Base-by-base conservation (phyloP, 495 filamentous ascomycete species). In the Hypoxylon cercidicola region DNA sequence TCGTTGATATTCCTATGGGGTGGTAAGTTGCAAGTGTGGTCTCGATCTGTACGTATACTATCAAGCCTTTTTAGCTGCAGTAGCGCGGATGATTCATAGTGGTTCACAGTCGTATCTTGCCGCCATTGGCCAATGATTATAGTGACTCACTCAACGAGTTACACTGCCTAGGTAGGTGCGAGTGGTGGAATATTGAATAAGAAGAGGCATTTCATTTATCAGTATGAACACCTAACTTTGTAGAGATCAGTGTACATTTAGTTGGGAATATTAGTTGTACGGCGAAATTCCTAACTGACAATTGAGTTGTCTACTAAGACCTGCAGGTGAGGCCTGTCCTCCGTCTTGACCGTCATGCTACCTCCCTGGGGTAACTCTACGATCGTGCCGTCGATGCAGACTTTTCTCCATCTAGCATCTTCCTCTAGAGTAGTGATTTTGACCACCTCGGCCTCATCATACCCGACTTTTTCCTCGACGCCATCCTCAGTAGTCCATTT, bases 351-450 rank as follows among this genome's bases (percentile, higher is more conserved):
- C 49, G 87, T 83, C 76, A 95, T 85, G 85, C 85, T 89, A 6
- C 94, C 93, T 0, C 83, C 86, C 60, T 82, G 66, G 43, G 87
- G 87, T 15, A 97, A 72, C 54, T 81, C 82, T 9, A 96, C 83
- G 63, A 96, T 93, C 57, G 88, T 90, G 11, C 94, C 94, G 77
- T 98, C 94, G 19, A 98, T 79, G 70, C 93, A 98, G 1, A 96
- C 84, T 60, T 92, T 85, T 56, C 93, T 78, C 93, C 92, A 97
- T 62, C 85, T 79, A 40, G 85, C 70, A 46, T 90, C 85, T 12
- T 70, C 58, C 66, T 93, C 89, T 8, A 81, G 57, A 35, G 96
- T 87, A 32, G 87, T 80, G 25, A 97, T 85, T 43, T 79, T 80
- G 19, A 93, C 43, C 19, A 83, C 82, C 2, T 88, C 84, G 39